Evolutionary conservation across 2,329 filamentous ascomycete species (phyloP).

Genomic region (Leptosphaerulina australis): DNA sequence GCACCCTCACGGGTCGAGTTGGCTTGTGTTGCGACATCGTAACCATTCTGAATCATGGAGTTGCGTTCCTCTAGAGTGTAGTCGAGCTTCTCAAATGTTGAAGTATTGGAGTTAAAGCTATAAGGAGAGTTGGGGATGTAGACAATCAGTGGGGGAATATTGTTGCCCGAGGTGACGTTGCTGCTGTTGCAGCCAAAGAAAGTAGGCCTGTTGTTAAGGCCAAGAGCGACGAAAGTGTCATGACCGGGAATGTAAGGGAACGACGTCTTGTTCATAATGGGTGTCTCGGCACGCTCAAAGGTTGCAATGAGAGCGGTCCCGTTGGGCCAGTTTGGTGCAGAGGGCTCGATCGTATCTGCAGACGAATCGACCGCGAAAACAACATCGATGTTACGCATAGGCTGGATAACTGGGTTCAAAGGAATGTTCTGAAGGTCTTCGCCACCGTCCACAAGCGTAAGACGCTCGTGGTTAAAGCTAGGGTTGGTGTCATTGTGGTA

Average conservation of each 20-base stretch:
- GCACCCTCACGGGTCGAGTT: conserved; percentile 73
- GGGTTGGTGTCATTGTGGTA: conserved; percentile 66
- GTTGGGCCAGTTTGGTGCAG: conserved; percentile 71
- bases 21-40: conserved; percentile 79
- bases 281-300: conserved; percentile 68
- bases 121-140: conserved; percentile 91
- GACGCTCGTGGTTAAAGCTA: conserved; percentile 58
- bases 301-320: conserved; percentile 76
- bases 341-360: conserved; percentile 65
- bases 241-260: conserved; percentile 76
- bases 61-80: conserved; percentile 73
- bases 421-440: conserved; percentile 81
- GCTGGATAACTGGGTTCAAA: conserved; percentile 76
- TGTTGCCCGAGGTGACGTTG: conserved; percentile 62
- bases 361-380: conserved; percentile 82
- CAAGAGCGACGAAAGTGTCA: conserved; percentile 79
- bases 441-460: conserved; percentile 80
- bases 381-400: conserved; percentile 73
- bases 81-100: conserved; percentile 69
- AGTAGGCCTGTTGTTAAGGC: conserved; percentile 73
- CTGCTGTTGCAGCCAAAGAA: conserved; percentile 79
- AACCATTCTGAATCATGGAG: conserved; percentile 84
- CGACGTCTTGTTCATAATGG: conserved; percentile 68
- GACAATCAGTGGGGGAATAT: conserved; percentile 71
- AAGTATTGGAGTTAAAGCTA: conserved; percentile 74